phyloP scores from a whole-genome alignment of 495 filamentous ascomycete genomes.

The Neurospora sp. region DNA sequence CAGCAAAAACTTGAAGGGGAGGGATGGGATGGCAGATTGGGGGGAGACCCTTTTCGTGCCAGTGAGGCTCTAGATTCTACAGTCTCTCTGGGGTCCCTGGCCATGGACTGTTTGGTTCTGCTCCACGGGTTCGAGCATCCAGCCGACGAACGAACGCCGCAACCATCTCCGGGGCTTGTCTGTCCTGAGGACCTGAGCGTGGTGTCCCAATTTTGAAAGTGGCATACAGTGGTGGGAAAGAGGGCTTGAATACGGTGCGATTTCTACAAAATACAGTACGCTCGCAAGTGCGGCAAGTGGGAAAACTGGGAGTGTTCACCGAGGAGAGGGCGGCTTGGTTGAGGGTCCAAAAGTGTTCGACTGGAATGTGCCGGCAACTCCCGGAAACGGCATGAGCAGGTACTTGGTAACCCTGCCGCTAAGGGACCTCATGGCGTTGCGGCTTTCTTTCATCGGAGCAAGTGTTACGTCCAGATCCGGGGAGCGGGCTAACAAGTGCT shows the following conservation, averaged over 20 bases:
- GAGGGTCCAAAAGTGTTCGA: neutral
- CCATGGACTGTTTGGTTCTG: neutral
- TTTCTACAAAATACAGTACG: neutral
- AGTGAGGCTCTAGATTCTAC: neutral
- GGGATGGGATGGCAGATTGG: neutral
- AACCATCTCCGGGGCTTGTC: neutral
- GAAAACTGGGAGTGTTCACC: neutral
- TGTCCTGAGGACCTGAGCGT: neutral
- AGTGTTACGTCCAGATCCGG: neutral
- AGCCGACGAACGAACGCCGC: neutral
- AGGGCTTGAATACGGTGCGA: neutral
- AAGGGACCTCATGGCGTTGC: neutral
- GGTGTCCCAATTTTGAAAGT: neutral
- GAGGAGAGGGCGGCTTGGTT: neutral
- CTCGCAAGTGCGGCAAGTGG: neutral
- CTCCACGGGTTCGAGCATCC: neutral
- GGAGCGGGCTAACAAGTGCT: neutral
- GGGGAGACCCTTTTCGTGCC: neutral
- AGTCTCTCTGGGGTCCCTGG: neutral
- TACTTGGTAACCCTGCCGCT: neutral
- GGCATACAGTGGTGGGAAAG: neutral
- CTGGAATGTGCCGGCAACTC: conserved; percentile 3
- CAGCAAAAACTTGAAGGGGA: neutral
- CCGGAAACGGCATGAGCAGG: conserved; percentile 1
- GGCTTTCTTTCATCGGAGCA: neutral